Evolutionary conservation across 2,329 filamentous ascomycete genomes (phyloP).

Genomic region (Penicillium oxalicum): DNA sequence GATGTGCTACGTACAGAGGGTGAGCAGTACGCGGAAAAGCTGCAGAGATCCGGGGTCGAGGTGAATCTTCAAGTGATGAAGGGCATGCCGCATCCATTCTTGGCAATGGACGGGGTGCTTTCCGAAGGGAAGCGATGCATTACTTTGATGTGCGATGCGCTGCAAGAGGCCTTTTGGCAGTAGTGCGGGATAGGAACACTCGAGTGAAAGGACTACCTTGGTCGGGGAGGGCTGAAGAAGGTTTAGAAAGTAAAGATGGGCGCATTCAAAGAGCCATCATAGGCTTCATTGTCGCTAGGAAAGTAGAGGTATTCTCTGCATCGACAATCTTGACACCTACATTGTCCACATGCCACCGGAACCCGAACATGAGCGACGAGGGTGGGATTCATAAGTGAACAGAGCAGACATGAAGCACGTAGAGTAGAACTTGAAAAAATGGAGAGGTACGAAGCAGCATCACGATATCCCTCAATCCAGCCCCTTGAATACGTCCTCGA

Average conservation of each 20-base stretch:
- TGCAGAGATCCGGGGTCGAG: conserved; percentile 43
- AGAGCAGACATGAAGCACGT: too few relatives aligned
- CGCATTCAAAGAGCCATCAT: too few relatives aligned
- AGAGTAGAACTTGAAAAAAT: neutral
- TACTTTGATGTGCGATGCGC: conserved; percentile 39
- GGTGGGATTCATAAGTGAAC: too few relatives aligned
- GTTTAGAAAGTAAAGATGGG: too few relatives aligned
- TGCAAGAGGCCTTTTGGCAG: conserved; percentile 30
- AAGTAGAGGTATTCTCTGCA: too few relatives aligned
- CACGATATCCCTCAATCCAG: conserved; percentile 5
- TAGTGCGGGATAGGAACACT: neutral
- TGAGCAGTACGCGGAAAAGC: conserved; percentile 46
- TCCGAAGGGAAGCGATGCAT: conserved; percentile 49
- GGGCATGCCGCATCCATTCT: conserved; percentile 54
- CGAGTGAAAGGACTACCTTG: too few relatives aligned
- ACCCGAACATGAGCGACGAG: too few relatives aligned
- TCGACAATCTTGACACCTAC: too few relatives aligned
- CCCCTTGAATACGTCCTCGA: conserved; percentile 48
- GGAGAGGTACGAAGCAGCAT: neutral
- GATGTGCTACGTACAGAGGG: conserved; percentile 54
- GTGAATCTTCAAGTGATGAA: conserved; percentile 48
- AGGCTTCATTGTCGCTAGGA: too few relatives aligned
- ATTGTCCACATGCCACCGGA: too few relatives aligned
- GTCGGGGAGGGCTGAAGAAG: too few relatives aligned
- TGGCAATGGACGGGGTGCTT: conserved; percentile 53